A percentile compares a stretch with the other conserved stretches of the same genome.
Conservation (phyloP, 208 protist species). For the Wallacemonas rigidus region DNA sequence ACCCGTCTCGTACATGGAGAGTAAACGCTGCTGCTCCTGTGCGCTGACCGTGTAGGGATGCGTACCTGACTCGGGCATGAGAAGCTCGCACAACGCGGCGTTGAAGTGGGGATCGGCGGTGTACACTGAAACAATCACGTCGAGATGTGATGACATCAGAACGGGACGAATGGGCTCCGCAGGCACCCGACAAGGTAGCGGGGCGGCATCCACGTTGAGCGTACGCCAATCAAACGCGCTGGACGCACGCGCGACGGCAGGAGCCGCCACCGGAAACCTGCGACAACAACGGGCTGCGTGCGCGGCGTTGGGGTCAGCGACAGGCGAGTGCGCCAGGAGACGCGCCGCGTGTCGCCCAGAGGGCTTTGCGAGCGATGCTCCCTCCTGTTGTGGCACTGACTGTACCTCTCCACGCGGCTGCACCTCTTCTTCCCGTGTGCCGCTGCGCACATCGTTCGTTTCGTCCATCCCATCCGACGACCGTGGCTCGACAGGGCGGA, state of each 20-base stretch:
- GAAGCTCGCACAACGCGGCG: constrained; percentile 61
- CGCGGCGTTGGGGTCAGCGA: too few relatives aligned
- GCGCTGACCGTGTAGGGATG: constrained; percentile 61
- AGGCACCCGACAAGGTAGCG: too few relatives aligned
- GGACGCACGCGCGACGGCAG: not conserved
- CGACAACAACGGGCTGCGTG: too few relatives aligned
- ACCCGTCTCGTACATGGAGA: constrained; percentile 75
- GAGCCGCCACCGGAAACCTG: too few relatives aligned
- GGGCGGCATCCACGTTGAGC: constrained; percentile 9
- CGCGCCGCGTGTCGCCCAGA: too few relatives aligned
- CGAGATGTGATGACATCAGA: constrained; percentile 50
- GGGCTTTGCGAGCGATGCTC: too few relatives aligned
- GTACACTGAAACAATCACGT: constrained; percentile 74
- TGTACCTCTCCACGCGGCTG: too few relatives aligned
- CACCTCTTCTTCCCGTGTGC: too few relatives aligned
- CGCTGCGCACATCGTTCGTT: too few relatives aligned
- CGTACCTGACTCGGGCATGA: constrained; percentile 66
- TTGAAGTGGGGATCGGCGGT: constrained; percentile 79
- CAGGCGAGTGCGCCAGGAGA: too few relatives aligned
- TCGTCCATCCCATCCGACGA: too few relatives aligned
- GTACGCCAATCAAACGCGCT: constrained; percentile 7
- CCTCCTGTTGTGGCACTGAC: too few relatives aligned
- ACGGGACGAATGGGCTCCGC: constrained; percentile 9
- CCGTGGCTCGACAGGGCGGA: not conserved
- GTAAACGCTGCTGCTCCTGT: constrained; percentile 61